Base-by-base conservation (phyloP, 1,284 basidiomycete genomes). In the Uromyces viciae-fabae region DNA sequence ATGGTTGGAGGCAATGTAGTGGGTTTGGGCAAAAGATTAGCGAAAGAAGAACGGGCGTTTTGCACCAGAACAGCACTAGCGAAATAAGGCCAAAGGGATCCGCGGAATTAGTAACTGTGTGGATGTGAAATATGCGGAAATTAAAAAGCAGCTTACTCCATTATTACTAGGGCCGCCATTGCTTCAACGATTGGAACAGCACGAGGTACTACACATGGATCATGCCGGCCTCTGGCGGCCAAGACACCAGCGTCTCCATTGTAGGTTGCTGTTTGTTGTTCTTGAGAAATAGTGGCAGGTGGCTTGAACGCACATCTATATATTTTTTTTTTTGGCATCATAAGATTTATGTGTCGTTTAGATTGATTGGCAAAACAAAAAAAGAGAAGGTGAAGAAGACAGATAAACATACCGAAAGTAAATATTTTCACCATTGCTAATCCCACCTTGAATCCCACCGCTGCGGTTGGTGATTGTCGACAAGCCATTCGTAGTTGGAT, bases 111-210 rank as follows among this genome's bases (percentile, higher is more conserved):
- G n/a, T n/a, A n/a, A n/a, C n/a, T n/a, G n/a, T n/a, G n/a, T n/a
- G n/a, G n/a, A n/a, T n/a, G n/a, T n/a, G n/a, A n/a, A n/a, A n/a
- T n/a, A n/a, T n/a, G n/a, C 38, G 43, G 40, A 68, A 49, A 2
- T 31, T 56, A 17, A 22, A 1, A 28, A 28, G 46, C n/a, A 2
- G 54, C 79, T 81, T 66, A 81, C 79, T 99, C 97, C 92, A 99
- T 95, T 84, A 98, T 89, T 82, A 97, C 95, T 62, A 99, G 88
- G 28, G 93, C 92, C 0, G 96, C 94, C 97, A 99, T 99, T 0
- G 94, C 91, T 88, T 99, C 97, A 40, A 99, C 95, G 84, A 99
- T 99, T 58, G 97, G 95, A 33, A 99, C 94, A 9, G 97, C 97
- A 58, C 89, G 84, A 42, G 97, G 96, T 8, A 99, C 95, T 66